Percentiles rank a stretch among this genome's conserved stretches.
These are phyloP conservation scores for Aspergillus sp. DNA, from an alignment of 2,329 filamentous ascomycete genomes.

Conservation along the genomic window DNA sequence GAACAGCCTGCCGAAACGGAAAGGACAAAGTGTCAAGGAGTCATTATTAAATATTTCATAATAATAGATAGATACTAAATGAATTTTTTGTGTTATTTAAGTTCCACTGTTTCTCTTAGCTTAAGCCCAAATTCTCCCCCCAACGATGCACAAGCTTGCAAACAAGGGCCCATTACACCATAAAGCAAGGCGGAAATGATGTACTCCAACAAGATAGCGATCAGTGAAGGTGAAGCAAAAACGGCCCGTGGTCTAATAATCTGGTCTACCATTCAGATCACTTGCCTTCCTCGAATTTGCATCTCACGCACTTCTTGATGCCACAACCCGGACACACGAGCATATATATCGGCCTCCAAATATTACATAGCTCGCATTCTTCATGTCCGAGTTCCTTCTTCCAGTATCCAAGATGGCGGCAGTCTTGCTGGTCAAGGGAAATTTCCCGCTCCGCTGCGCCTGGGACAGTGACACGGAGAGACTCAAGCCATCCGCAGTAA, in stretches of 20 bases:
- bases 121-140: not conserved
- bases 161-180: not conserved
- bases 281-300: conserved; percentile 23
- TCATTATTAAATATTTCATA: not conserved
- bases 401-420: conserved; percentile 31
- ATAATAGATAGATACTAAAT: not conserved
- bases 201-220: not conserved
- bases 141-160: not conserved
- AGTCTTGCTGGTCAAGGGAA: conserved; percentile 3
- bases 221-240: not conserved
- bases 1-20: too few relatives aligned
- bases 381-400: conserved; percentile 19
- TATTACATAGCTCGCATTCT: conserved; percentile 27
- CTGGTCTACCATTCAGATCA: not conserved
- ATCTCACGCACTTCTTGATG: conserved; percentile 28
- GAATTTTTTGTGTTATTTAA: not conserved
- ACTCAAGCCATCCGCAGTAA: conserved; percentile 27
- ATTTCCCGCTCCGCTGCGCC: conserved; percentile 4
- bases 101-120: not conserved
- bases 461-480: conserved; percentile 19
- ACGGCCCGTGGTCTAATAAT: not conserved
- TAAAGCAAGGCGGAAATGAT: not conserved
- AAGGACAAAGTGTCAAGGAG: not conserved
- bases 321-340: conserved; percentile 31
- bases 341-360: conserved; percentile 29